Conservation (phyloP, 768 basidiomycete genomes). For the Filobasidium floriforme region DNA sequence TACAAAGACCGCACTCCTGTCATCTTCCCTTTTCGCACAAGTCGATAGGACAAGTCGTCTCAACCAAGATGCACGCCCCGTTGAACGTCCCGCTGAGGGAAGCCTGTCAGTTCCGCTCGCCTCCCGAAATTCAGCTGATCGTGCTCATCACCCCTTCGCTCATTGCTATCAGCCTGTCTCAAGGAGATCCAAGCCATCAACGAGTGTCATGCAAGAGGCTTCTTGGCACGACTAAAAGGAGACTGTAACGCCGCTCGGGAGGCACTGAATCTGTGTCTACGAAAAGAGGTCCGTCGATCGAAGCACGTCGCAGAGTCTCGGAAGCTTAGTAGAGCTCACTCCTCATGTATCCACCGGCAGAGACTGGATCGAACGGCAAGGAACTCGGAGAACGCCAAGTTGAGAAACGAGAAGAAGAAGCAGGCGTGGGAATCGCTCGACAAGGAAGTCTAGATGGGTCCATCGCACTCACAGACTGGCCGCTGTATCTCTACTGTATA, state of each 20-base stretch:
- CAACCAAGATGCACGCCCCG: conserved; percentile 19
- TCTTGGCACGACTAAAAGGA: conserved; percentile 31
- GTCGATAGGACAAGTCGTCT: not conserved
- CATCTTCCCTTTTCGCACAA: not conserved
- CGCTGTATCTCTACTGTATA: not conserved
- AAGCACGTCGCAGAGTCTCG: not conserved
- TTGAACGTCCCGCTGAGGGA: conserved; percentile 14
- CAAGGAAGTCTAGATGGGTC: conserved; percentile 15
- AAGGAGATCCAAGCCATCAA: conserved; percentile 39
- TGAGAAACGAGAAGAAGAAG: conserved; percentile 36
- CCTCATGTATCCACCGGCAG: conserved; percentile 17
- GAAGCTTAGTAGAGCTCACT: not conserved
- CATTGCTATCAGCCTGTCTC: conserved; percentile 28
- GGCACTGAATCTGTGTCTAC: conserved; percentile 34
- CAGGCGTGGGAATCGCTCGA: conserved; percentile 35
- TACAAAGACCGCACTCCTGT: too few relatives aligned
- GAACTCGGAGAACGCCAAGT: conserved; percentile 38
- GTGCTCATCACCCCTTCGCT: not conserved
- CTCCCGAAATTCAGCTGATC: too few relatives aligned
- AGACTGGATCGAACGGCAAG: conserved; percentile 35
- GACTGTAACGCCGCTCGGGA: conserved; percentile 36
- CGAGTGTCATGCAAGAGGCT: conserved; percentile 38
- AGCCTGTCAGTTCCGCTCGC: conserved; percentile 11
- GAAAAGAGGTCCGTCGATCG: conserved; percentile 35
- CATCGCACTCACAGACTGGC: too few relatives aligned